These are phyloP conservation scores for Albizia julibrissin DNA, from an alignment of 306 rosid species.

Conservation along the genomic window DNA sequence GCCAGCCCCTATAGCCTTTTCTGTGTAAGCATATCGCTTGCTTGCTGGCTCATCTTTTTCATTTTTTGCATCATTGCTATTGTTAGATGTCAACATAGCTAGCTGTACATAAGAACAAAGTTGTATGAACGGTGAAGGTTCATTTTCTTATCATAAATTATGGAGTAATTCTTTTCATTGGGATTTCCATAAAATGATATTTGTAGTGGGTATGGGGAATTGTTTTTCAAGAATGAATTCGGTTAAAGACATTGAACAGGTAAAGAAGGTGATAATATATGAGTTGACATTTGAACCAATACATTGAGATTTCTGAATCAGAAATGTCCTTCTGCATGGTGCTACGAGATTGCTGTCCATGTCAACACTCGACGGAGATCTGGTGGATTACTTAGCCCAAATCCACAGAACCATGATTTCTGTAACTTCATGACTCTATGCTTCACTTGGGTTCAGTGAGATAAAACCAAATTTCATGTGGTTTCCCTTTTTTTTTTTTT, in stretches of 20 bases:
- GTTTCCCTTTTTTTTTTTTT: not conserved
- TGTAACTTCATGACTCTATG: not conserved
- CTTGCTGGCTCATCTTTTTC: constrained; percentile 3
- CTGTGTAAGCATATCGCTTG: not conserved
- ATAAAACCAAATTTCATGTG: not conserved
- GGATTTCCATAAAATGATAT: not conserved
- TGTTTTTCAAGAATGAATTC: not conserved
- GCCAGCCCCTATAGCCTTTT: constrained; percentile 30
- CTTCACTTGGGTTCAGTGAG: constrained; percentile 5
- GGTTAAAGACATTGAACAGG: not conserved
- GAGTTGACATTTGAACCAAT: constrained; percentile 4
- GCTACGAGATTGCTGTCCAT: not conserved
- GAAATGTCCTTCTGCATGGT: not conserved
- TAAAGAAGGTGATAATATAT: not conserved
- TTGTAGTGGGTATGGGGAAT: not conserved
- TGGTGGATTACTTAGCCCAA: not conserved
- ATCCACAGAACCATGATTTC: not conserved
- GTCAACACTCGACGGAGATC: not conserved
- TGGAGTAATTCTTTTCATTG: not conserved
- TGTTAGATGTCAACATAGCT: not conserved
- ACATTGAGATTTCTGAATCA: not conserved
- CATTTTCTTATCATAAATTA: not conserved
- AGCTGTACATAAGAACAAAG: not conserved
- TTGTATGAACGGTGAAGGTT: not conserved
- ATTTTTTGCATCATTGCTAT: constrained; percentile 21